Evolutionary conservation across 257 asterid species (phyloP).

Genomic region (Rubia yunnanensis): DNA sequence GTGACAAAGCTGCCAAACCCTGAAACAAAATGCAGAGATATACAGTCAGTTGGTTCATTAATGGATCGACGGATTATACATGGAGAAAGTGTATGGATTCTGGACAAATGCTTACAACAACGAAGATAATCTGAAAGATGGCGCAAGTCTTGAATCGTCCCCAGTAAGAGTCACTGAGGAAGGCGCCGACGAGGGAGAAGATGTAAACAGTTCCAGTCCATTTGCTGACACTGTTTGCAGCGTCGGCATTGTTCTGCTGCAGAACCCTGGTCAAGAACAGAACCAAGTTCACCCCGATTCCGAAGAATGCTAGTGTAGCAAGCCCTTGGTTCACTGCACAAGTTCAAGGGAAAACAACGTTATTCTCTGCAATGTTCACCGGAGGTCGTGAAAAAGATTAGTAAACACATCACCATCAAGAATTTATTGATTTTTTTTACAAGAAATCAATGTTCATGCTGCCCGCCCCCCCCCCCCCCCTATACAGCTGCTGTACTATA

Average conservation of each 20-base stretch:
- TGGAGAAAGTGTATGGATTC: not conserved
- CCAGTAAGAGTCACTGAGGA: slow-evolving; percentile 94
- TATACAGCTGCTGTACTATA: no score
- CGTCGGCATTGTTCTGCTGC: slow-evolving; percentile 76
- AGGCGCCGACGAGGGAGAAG: slow-evolving; percentile 95
- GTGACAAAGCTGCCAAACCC: slow-evolving; percentile 67
- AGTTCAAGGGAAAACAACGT: not conserved
- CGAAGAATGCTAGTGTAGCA: slow-evolving; percentile 90
- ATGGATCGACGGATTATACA: no score
- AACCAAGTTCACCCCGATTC: slow-evolving; percentile 89
- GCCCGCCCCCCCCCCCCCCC: no score
- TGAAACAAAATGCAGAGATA: slow-evolving; percentile 16
- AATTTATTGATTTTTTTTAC: not conserved
- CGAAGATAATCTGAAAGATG: slow-evolving; percentile 72
- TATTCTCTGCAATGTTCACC: no score
- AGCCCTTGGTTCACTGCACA: slow-evolving; percentile 84
- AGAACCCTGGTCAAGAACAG: slow-evolving; percentile 79
- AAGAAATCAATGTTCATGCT: no score
- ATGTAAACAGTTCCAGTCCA: slow-evolving; percentile 97
- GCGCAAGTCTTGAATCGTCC: slow-evolving; percentile 89
- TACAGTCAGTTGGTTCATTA: no score
- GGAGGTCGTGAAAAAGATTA: no score
- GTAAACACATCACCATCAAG: no score
- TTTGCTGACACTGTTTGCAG: slow-evolving; percentile 89
- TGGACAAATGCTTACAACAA: slow-evolving; percentile 37